A percentile compares a stretch with the other conserved stretches of the same genome.
Evolutionary conservation across 106 monocot genomes (phyloP).

Genomic region (Hemerocallis citrina): DNA sequence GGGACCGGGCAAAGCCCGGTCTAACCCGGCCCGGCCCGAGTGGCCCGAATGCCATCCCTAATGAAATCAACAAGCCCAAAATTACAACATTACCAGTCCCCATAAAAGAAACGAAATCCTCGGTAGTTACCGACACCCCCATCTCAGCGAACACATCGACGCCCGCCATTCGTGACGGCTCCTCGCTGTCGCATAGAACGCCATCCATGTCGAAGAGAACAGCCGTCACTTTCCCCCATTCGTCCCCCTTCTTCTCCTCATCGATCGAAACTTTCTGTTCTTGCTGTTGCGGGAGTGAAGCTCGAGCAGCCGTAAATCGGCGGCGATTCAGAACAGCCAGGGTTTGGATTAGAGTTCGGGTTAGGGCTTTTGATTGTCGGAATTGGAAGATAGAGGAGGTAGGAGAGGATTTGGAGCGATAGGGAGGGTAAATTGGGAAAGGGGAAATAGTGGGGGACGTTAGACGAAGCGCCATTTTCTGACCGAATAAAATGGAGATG

Average conservation of each 20-base stretch:
- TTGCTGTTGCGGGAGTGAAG: conserved; percentile 24
- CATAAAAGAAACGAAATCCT: conserved; percentile 95
- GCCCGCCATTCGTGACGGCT: conserved; percentile 71
- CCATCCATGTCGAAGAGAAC: conserved; percentile 99
- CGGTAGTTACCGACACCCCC: conserved; percentile 69
- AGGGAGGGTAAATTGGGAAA: conserved; percentile 24
- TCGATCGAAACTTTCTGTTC: conserved; percentile 14
- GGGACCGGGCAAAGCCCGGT: no score
- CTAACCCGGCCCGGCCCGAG: no score
- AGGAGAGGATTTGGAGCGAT: conserved; percentile 10
- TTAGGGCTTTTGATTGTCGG: background rate
- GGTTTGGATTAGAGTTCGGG: conserved; percentile 13
- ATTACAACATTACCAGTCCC: conserved; percentile 55
- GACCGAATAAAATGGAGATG: background rate
- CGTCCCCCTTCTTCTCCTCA: background rate
- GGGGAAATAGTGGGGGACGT: background rate
- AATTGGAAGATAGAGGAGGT: conserved; percentile 3
- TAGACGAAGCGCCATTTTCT: conserved; percentile 20
- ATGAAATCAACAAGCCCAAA: background rate
- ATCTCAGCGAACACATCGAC: conserved; percentile 92
- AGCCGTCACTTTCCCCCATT: conserved; percentile 80
- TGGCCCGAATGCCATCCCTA: background rate
- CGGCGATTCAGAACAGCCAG: background rate
- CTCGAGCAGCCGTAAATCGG: conserved; percentile 5
- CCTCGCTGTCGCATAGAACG: conserved; percentile 96